Evolutionary conservation across 257 asterid species (phyloP), one percentile per base, ranked within the genome.

Genomic region (Ligustrum vulgare): DNA sequence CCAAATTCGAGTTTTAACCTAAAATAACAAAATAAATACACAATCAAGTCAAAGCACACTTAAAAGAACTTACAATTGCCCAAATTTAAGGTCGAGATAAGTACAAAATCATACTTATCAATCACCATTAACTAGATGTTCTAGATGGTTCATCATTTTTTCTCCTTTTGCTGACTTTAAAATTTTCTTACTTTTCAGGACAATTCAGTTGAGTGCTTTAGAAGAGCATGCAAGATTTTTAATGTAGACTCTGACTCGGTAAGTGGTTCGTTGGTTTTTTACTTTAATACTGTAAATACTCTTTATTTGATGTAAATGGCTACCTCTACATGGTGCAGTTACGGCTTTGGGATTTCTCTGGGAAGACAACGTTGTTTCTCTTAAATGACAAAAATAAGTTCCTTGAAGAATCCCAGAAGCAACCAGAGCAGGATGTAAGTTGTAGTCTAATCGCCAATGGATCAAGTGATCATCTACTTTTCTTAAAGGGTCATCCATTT

Each of bases 271-370:
- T 31, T 82, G 34, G 12, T 33, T 13, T 74, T 80, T 15, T 71
- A 36, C 25, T 70, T 77, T 6, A 20, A 20, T 37, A 43, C 39
- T 49, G n/a, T 49, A 47, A 47, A 75, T 70, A 20, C 33, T 43
- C n/a, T 80, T 62, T 76, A 72, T 64, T 82, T 78, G 73, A 69
- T 35, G 70, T 81, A 85, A 78, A 82, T 75, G 51, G 56, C 23
- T 63, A 72, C 74, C 71, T 79, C 74, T 56, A 73, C 67, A 69
- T 60, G 69, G 67, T 79, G 86, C 96, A 94, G 98, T 81, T 89
- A 67, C 86, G 91, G 78, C 87, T 94, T 79, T 94, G 98, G 99
- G 99, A 94, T 86, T 93, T 94, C 77, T 89, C 98, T 33, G 98
- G 97, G 74, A 94, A 85, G 86, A 91, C 96, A 32, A 80, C 83